phyloP scores from a whole-genome alignment of 495 filamentous ascomycete species.

The Aspergillus indologenus region DNA sequence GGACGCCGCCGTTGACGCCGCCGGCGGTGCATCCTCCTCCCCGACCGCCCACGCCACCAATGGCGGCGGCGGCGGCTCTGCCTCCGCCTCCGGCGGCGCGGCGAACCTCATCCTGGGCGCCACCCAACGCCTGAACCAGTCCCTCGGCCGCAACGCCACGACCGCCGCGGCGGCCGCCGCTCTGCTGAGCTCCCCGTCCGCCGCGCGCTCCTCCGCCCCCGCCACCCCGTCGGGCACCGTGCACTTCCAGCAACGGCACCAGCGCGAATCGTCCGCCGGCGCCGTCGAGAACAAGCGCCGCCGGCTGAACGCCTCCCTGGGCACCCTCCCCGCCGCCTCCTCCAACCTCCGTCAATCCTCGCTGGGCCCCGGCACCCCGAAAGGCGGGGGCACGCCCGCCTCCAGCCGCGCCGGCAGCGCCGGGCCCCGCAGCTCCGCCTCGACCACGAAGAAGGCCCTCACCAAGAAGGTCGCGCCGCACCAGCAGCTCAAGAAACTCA shows the following conservation, averaged over 20 bases:
- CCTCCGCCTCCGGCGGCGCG: conserved; percentile 43
- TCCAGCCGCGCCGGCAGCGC: conserved; percentile 66
- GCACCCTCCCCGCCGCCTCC: conserved; percentile 63
- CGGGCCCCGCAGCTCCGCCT: conserved; percentile 53
- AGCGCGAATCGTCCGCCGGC: conserved; percentile 73
- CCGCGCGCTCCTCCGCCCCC: conserved; percentile 54
- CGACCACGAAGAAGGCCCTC: conserved; percentile 55
- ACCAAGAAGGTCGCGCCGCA: conserved; percentile 65
- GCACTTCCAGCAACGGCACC: conserved; percentile 56
- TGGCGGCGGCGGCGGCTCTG: conserved; percentile 30
- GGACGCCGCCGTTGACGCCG: conserved; percentile 38
- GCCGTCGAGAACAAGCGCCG: conserved; percentile 71
- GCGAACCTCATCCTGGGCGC: conserved; percentile 37
- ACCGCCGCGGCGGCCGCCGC: conserved; percentile 17
- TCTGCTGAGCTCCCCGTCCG: conserved; percentile 27
- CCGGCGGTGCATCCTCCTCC: conserved; percentile 36
- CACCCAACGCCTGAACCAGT: conserved; percentile 48
- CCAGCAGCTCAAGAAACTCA: conserved; percentile 57
- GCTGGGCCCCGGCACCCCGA: conserved; percentile 82
- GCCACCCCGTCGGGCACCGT: conserved; percentile 63
- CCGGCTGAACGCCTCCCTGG: conserved; percentile 62
- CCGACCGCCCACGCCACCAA: conserved; percentile 39
- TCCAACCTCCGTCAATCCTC: conserved; percentile 80
- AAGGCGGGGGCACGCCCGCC: conserved; percentile 59
- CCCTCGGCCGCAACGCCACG: conserved; percentile 27